A percentile compares a stretch with the other conserved stretches of the same genome.
Conservation (phyloP, 2,329 filamentous ascomycete species). For the Cercospora sesami region DNA sequence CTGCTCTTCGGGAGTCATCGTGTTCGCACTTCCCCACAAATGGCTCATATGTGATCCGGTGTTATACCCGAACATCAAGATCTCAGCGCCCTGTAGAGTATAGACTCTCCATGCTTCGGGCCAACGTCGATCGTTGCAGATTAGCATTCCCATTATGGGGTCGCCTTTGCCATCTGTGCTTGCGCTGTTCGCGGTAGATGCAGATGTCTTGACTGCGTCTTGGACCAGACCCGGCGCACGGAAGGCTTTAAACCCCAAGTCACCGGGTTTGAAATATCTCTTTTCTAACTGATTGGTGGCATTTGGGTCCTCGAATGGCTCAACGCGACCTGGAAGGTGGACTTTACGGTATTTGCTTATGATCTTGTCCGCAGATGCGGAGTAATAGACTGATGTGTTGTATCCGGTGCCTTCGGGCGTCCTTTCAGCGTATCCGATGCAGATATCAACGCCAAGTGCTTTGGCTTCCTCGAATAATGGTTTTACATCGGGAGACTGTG, state of each 20-base stretch:
- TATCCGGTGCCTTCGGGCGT: slow-evolving; percentile 49
- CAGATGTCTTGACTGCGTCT: slow-evolving; percentile 40
- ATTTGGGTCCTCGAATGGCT: slow-evolving; percentile 51
- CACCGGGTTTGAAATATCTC: slow-evolving; percentile 55
- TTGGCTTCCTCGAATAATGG: slow-evolving; percentile 53
- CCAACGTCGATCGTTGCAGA: slow-evolving; percentile 58
- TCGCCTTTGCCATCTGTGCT: slow-evolving; percentile 46
- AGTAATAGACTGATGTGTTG: slow-evolving; percentile 56
- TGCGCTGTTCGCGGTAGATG: slow-evolving; percentile 19
- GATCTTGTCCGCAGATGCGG: slow-evolving; percentile 44
- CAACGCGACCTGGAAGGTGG: slow-evolving; percentile 56
- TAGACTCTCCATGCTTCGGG: slow-evolving; percentile 55
- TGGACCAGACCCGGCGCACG: slow-evolving; percentile 51
- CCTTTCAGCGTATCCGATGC: slow-evolving; percentile 56
- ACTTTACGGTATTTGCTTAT: slow-evolving; percentile 58
- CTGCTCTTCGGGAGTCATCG: slow-evolving; percentile 48
- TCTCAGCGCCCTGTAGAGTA: slow-evolving; percentile 53
- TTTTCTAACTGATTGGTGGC: slow-evolving; percentile 59
- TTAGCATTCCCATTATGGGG: slow-evolving; percentile 55
- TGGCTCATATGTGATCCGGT: slow-evolving; percentile 48
- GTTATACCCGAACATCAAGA: slow-evolving; percentile 51
- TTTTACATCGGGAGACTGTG: slow-evolving; percentile 47
- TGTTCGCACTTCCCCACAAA: slow-evolving; percentile 45
- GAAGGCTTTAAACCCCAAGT: slow-evolving; percentile 57
- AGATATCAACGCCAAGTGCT: slow-evolving; percentile 53